These are phyloP conservation scores for Mycena latifolia DNA, from an alignment of 768 basidiomycete species.

Conservation along the genomic window DNA sequence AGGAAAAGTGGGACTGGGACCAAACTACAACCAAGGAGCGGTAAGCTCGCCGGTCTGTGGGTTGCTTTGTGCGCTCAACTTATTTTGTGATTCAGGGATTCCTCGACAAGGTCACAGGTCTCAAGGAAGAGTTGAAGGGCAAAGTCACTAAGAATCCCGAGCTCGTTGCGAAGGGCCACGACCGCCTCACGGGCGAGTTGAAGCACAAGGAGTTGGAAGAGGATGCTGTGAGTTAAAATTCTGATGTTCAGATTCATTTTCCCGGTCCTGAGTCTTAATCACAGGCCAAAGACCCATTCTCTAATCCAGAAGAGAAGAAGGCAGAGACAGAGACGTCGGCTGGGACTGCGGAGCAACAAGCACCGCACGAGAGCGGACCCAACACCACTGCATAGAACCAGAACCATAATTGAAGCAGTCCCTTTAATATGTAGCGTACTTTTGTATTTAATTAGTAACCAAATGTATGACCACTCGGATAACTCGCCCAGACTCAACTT, in stretches of 20 bases:
- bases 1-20: conserved; percentile 59
- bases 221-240: conserved; percentile 33
- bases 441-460: not conserved
- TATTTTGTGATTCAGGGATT: conserved; percentile 39
- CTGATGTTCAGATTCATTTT: not conserved
- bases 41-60: conserved; percentile 40
- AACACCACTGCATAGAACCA: not conserved
- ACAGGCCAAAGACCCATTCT: conserved; percentile 37
- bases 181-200: conserved; percentile 46
- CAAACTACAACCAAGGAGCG: conserved; percentile 50
- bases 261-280: not conserved
- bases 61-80: not conserved
- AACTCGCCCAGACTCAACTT: no score
- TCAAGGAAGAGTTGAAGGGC: conserved; percentile 50
- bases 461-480: no score
- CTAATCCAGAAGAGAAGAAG: conserved; percentile 35
- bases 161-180: conserved; percentile 45
- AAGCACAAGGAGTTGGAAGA: conserved; percentile 46
- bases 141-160: conserved; percentile 47
- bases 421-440: not conserved
- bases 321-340: not conserved
- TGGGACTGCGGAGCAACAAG: not conserved
- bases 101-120: conserved; percentile 47
- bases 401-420: not conserved
- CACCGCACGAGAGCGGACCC: not conserved